Percentiles rank a stretch among this genome's conserved stretches.
Evolutionary conservation across 345 rosid species (phyloP).

Genomic region (Melaleuca quinquenervia): DNA sequence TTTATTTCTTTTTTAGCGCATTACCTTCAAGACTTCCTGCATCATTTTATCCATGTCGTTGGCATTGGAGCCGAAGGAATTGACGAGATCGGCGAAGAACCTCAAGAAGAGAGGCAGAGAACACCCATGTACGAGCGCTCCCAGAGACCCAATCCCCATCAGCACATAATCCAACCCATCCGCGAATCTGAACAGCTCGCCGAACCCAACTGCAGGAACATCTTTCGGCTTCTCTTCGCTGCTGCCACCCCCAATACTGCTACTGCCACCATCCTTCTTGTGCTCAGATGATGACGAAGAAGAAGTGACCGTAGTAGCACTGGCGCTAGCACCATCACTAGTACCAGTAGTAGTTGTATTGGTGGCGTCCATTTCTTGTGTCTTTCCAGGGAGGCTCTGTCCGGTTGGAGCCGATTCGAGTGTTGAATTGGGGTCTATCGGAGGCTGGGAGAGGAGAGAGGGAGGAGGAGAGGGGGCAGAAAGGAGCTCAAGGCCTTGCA

Average conservation of each 20-base stretch:
- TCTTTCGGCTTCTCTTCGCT: slow-evolving; percentile 37
- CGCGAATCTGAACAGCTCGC: slow-evolving; percentile 91
- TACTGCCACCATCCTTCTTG: neutral
- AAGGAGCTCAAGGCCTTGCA: slow-evolving; percentile 95
- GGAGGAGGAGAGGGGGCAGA: slow-evolving; percentile 18
- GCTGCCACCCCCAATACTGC: slow-evolving; percentile 1
- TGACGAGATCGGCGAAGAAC: slow-evolving; percentile 98
- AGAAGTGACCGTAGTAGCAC: neutral
- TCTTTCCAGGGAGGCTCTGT: neutral
- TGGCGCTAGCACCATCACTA: neutral
- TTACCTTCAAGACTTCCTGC: slow-evolving; percentile 94
- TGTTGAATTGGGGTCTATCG: neutral
- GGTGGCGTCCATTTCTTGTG: slow-evolving; percentile 37
- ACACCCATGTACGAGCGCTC: slow-evolving; percentile 93
- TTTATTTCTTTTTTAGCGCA: neutral
- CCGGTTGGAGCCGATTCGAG: neutral
- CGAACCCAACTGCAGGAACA: slow-evolving; percentile 52
- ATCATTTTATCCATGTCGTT: slow-evolving; percentile 87
- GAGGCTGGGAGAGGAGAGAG: slow-evolving; percentile 17
- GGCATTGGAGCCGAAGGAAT: slow-evolving; percentile 94
- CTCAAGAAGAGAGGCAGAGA: slow-evolving; percentile 88
- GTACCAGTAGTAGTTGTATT: neutral
- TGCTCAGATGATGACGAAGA: neutral
- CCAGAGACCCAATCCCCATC: slow-evolving; percentile 95
- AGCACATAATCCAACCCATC: slow-evolving; percentile 84